Conservation (phyloP, 2,329 filamentous ascomycete species). For the Lecanicillium sp. region DNA sequence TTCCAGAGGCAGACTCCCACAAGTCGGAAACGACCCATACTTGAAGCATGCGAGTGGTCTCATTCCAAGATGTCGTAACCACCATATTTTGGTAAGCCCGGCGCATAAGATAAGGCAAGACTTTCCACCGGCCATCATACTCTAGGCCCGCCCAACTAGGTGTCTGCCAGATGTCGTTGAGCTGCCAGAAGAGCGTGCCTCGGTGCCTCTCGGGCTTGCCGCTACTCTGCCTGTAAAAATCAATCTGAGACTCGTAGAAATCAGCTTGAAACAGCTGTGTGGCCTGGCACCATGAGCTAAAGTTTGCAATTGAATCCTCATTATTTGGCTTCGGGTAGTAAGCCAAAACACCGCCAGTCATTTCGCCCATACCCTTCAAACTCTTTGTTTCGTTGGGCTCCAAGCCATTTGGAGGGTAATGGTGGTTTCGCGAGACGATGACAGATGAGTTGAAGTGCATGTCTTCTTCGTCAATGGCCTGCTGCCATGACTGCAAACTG, state of each 20-base stretch:
- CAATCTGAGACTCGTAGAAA: constrained; percentile 51
- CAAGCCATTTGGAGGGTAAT: constrained; percentile 26
- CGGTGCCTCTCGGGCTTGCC: constrained; percentile 49
- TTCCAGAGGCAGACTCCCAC: constrained; percentile 9
- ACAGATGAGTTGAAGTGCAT: constrained; percentile 6
- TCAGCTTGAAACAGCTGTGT: constrained; percentile 59
- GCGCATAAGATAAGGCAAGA: constrained; percentile 48
- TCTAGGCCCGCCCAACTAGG: constrained; percentile 57
- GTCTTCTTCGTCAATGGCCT: constrained; percentile 2
- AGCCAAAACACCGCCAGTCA: constrained; percentile 45
- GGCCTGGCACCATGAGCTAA: constrained; percentile 51
- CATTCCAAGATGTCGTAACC: constrained; percentile 47
- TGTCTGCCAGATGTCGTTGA: constrained; percentile 57
- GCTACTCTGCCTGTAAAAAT: constrained; percentile 52
- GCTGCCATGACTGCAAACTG: constrained; percentile 4
- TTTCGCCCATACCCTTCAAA: constrained; percentile 39
- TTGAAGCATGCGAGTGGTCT: constrained; percentile 37
- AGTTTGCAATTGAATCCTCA: constrained; percentile 44
- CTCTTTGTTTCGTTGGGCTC: constrained; percentile 1
- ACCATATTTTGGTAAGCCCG: constrained; percentile 52
- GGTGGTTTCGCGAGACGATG: constrained; percentile 36
- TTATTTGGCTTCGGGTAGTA: constrained; percentile 52
- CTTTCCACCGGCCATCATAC: constrained; percentile 55
- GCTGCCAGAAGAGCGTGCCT: constrained; percentile 55
- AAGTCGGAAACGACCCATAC: constrained; percentile 25